These are phyloP conservation scores for Podila epigama DNA, from an alignment of 192 early-diverging fungal genomes.

Conservation along the genomic window DNA sequence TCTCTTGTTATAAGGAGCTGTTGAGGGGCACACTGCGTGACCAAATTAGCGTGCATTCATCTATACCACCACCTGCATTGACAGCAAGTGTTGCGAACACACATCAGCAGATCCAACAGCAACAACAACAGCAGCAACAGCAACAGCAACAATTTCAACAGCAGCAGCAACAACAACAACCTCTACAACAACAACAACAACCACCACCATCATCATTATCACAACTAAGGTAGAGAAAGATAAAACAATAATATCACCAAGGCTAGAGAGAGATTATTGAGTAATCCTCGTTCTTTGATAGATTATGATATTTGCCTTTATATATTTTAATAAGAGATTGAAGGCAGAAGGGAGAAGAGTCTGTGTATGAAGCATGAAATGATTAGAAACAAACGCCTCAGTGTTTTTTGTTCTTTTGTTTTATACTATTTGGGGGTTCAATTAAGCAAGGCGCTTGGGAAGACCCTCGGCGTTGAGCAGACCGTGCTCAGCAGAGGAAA, in stretches of 20 bases:
- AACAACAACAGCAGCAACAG: conserved; percentile 8
- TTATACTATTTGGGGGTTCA: too few relatives aligned
- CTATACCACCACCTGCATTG: conserved; percentile 7
- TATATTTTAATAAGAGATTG: not conserved
- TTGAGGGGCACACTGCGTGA: conserved; percentile 55
- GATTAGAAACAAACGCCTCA: too few relatives aligned
- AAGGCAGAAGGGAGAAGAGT: not conserved
- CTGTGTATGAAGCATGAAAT: too few relatives aligned
- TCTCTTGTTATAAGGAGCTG: conserved; percentile 56
- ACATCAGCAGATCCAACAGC: conserved; percentile 20
- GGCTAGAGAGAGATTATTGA: not conserved
- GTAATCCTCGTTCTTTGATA: too few relatives aligned
- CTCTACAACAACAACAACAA: not conserved
- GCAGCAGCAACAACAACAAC: conserved; percentile 6
- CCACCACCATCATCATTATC: not conserved
- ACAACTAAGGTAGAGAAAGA: not conserved
- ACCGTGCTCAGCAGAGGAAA: conserved; percentile 58
- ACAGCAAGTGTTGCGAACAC: conserved; percentile 9
- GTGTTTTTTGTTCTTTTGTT: too few relatives aligned
- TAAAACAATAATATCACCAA: not conserved
- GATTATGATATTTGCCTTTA: conserved; percentile 6
- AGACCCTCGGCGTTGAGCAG: conserved; percentile 71
- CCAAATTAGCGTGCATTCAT: conserved; percentile 42
- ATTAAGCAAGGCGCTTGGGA: conserved; percentile 58
- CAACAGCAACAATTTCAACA: conserved; percentile 1